Conservation (phyloP, 306 rosid genomes). For the Malus orientalis region DNA sequence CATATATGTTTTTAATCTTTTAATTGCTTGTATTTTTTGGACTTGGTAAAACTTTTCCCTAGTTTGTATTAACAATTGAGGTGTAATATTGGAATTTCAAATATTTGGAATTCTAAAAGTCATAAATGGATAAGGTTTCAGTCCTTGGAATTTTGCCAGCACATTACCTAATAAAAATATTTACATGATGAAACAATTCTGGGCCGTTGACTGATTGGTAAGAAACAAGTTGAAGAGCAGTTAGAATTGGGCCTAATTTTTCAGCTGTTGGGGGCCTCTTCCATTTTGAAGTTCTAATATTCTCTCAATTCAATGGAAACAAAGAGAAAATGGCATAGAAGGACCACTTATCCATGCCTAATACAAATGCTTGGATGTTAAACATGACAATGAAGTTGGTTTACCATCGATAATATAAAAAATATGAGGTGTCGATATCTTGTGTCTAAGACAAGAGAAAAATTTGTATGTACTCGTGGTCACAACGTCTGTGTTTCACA, state of each 20-base stretch:
- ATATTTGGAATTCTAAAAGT: background rate
- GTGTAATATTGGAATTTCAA: background rate
- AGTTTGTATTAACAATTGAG: background rate
- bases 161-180: background rate
- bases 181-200: background rate
- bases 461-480: background rate
- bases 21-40: background rate
- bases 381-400: background rate
- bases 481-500: background rate
- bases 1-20: background rate
- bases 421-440: background rate
- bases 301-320: background rate
- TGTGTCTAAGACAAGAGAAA: background rate
- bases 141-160: background rate
- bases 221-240: background rate
- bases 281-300: background rate
- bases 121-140: background rate
- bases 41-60: background rate
- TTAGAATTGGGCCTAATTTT: background rate
- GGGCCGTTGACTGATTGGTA: background rate
- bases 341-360: background rate
- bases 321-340: background rate
- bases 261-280: background rate
- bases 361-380: background rate
- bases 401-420: background rate